phyloP scores from a whole-genome alignment of 805 yeast species.

The Yarrowia porcina region DNA sequence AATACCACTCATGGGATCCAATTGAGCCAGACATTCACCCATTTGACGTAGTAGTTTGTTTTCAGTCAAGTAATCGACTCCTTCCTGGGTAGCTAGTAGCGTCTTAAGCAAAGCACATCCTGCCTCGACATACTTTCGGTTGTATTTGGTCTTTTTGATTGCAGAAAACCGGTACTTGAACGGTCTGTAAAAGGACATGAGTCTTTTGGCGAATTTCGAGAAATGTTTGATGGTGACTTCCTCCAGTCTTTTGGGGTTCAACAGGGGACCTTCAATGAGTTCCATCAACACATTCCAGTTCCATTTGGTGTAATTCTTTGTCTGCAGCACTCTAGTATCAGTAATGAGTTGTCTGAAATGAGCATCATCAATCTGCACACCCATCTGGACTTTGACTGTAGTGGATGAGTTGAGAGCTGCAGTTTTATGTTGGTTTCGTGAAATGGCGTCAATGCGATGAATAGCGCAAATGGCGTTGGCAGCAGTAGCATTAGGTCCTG shows the following conservation, averaged over 20 bases:
- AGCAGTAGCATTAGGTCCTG: conserved; percentile 4
- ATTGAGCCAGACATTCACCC: conserved; percentile 82
- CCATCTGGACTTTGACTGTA: conserved; percentile 29
- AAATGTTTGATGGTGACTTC: conserved; percentile 58
- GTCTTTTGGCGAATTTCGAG: conserved; percentile 80
- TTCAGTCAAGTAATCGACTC: conserved; percentile 60
- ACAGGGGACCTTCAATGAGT: conserved; percentile 79
- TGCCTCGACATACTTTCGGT: conserved; percentile 58
- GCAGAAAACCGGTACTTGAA: conserved; percentile 76
- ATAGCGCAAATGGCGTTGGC: conserved; percentile 18
- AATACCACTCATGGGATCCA: conserved; percentile 76
- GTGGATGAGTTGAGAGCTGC: conserved; percentile 21
- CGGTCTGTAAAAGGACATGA: conserved; percentile 86
- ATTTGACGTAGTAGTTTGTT: conserved; percentile 83
- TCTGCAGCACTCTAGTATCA: conserved; percentile 67
- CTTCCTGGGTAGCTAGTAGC: conserved; percentile 59
- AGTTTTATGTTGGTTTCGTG: conserved; percentile 32
- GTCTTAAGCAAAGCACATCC: conserved; percentile 75
- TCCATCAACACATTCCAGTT: conserved; percentile 73
- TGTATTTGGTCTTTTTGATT: conserved; percentile 48
- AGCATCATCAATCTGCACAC: conserved; percentile 54
- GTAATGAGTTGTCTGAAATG: conserved; percentile 63
- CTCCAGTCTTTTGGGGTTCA: conserved; percentile 66
- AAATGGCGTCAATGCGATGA: conserved; percentile 24
- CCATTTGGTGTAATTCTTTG: conserved; percentile 83